Conservation (phyloP, 768 basidiomycete species). For the Mycena albidolilacea region DNA sequence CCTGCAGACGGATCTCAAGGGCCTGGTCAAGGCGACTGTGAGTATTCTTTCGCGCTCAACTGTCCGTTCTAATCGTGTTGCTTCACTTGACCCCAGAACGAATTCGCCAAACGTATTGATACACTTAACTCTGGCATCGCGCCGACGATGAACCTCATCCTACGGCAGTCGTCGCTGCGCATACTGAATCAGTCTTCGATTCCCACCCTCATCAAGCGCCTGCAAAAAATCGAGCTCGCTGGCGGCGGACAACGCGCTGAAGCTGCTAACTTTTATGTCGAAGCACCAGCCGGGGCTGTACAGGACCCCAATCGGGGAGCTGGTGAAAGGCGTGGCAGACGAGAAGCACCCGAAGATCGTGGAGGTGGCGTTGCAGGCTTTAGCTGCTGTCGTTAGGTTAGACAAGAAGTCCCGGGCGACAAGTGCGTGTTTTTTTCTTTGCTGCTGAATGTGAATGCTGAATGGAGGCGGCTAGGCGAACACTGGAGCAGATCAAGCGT, state of each 20-base stretch:
- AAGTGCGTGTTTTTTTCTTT: conserved; percentile 64
- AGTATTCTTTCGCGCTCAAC: conserved; percentile 40
- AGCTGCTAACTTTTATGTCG: conserved; percentile 71
- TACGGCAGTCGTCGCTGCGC: conserved; percentile 79
- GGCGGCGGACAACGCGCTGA: conserved; percentile 63
- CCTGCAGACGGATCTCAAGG: conserved; percentile 86
- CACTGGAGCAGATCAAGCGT: conserved; percentile 73
- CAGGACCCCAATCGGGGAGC: conserved; percentile 81
- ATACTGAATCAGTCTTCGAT: conserved; percentile 90
- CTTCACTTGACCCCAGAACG: conserved; percentile 62
- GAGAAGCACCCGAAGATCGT: conserved; percentile 69
- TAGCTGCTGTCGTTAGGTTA: conserved; percentile 75
- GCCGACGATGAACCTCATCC: conserved; percentile 77
- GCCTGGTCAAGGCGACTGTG: conserved; percentile 84
- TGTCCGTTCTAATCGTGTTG: conserved; percentile 1
- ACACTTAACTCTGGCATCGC: conserved; percentile 73
- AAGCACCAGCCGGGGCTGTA: conserved; percentile 84
- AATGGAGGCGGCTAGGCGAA: conserved; percentile 61
- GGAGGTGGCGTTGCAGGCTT: conserved; percentile 81
- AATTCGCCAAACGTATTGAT: conserved; percentile 84
- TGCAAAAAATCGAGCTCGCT: conserved; percentile 63
- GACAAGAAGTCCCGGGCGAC: conserved; percentile 73
- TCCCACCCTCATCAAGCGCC: conserved; percentile 81
- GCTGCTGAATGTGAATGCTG: background rate
- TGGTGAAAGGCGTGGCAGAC: conserved; percentile 81